Evolutionary conservation across 2,329 filamentous ascomycete genomes (phyloP).

Genomic region (Aspergillus vadensis): DNA sequence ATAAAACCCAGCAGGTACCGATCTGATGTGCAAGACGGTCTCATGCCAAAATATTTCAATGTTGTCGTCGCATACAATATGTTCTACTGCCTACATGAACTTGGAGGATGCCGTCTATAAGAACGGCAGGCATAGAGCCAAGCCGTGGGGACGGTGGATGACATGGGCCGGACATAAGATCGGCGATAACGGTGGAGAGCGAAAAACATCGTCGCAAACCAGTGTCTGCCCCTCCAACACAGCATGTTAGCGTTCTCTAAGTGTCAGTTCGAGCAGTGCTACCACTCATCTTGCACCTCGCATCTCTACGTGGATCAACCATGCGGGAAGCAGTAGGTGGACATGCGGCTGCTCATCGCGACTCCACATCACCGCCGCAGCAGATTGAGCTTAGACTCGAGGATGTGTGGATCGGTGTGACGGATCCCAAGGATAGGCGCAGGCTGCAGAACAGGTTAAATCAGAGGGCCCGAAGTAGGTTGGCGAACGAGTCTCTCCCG

Average conservation of each 20-base stretch:
- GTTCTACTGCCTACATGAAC: too few relatives aligned
- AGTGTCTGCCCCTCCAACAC: not conserved
- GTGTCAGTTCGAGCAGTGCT: not conserved
- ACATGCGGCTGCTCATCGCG: not conserved
- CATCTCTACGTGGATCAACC: not conserved
- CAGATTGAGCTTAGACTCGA: not conserved
- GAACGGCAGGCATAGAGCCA: not conserved
- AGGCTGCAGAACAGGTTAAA: constrained; percentile 25
- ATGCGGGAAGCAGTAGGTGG: not conserved
- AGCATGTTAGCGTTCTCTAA: not conserved
- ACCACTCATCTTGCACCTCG: not conserved
- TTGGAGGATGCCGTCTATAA: not conserved
- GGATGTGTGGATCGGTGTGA: constrained; percentile 6
- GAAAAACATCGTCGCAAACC: not conserved
- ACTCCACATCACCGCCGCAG: not conserved
- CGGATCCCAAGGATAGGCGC: constrained; percentile 19
- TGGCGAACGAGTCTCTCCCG: not conserved
- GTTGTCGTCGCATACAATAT: too few relatives aligned
- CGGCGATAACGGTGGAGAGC: not conserved
- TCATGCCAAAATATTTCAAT: too few relatives aligned
- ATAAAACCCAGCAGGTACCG: too few relatives aligned
- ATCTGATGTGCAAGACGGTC: too few relatives aligned
- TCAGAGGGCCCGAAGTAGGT: constrained; percentile 24
- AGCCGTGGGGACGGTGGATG: not conserved
- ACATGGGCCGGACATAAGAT: not conserved